Evolutionary conservation across 2,329 filamentous ascomycete species (phyloP).

Genomic region (Paecilomyces variotii): DNA sequence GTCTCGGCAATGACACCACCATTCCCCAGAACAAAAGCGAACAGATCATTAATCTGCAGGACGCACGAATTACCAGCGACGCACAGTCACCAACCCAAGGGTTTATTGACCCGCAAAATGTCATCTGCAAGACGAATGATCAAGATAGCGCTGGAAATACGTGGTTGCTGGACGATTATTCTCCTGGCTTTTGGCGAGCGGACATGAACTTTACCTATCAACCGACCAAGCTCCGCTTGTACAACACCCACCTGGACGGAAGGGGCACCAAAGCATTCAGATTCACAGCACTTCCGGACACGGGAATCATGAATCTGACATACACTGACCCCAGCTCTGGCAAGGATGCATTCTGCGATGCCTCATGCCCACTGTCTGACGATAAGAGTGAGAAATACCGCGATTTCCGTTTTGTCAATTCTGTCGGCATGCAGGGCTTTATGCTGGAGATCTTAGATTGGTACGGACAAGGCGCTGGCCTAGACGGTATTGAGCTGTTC

Average conservation of each 20-base stretch:
- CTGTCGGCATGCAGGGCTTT: slow-evolving; percentile 80
- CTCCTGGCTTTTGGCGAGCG: slow-evolving; percentile 74
- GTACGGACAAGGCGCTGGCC: slow-evolving; percentile 77
- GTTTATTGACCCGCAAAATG: slow-evolving; percentile 68
- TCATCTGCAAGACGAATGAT: slow-evolving; percentile 68
- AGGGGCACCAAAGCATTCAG: slow-evolving; percentile 83
- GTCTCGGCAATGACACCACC: slow-evolving; percentile 66
- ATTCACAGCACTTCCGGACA: slow-evolving; percentile 74
- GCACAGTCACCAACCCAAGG: slow-evolving; percentile 54
- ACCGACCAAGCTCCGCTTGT: slow-evolving; percentile 78
- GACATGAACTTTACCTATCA: slow-evolving; percentile 74
- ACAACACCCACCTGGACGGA: slow-evolving; percentile 77
- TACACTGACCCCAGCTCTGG: slow-evolving; percentile 71
- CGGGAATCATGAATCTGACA: slow-evolving; percentile 93
- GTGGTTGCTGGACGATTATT: slow-evolving; percentile 71
- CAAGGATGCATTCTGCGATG: slow-evolving; percentile 64
- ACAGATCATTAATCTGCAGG: slow-evolving; percentile 76
- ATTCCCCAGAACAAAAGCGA: slow-evolving; percentile 46
- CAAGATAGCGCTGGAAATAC: slow-evolving; percentile 65
- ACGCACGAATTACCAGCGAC: slow-evolving; percentile 63
- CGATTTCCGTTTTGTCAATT: slow-evolving; percentile 86
- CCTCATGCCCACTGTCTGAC: slow-evolving; percentile 73
- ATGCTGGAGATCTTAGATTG: slow-evolving; percentile 77
- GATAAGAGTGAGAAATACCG: slow-evolving; percentile 61
- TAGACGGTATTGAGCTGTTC: slow-evolving; percentile 80